Base-by-base conservation (phyloP, 2,329 filamentous ascomycete genomes). In the Claviceps cyperi region DNA sequence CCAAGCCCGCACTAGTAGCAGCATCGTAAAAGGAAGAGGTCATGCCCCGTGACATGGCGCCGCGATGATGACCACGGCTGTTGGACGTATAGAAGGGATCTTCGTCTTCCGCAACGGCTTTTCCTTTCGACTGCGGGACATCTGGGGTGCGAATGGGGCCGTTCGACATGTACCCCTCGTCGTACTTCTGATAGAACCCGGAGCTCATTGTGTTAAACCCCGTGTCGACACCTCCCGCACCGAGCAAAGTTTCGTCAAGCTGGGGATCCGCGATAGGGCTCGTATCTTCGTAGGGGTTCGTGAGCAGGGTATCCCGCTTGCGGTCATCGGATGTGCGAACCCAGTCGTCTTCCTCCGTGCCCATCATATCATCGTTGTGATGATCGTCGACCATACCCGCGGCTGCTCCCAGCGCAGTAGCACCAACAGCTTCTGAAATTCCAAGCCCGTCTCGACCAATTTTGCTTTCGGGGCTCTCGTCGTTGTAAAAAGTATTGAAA, bases 141-240 rank as follows among this genome's bases (percentile, higher is more conserved):
- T 77, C 75, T 0, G 76, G 76, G 3, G 71, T 74, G 56, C 76
- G 74, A 54, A 76, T 74, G 2, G 76, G 75, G 2, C 73, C 78
- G 50, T 79, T 87, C 22, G 91, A 94, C 56, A 91, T 90, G 67
- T 96, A 97, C 7, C 90, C 91, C 69, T 97, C 91, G 61, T 96
- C 87, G 48, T 69, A 72, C 63, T 82, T 86, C 52, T 71, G 78
- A 52, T 75, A 73, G 43, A 73, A 77, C 58, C 72, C 64, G 46
- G 78, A 76, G 61, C 81, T 74, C 64, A 78, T 68, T 56, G 76
- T 66, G 63, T 75, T 61, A 65, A 76, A 72, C 56, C 70, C 63
- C 57, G 67, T 63, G 50, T 66, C 65, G 36, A 70, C 67, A 5
- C 66, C 64, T 45, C 66, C 59, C 11, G 58, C 61, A 41, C 62